A percentile compares a stretch with the other conserved stretches of the same genome.
phyloP scores from a whole-genome alignment of 805 yeast species.

The Kodamaea neixiangensis region DNA sequence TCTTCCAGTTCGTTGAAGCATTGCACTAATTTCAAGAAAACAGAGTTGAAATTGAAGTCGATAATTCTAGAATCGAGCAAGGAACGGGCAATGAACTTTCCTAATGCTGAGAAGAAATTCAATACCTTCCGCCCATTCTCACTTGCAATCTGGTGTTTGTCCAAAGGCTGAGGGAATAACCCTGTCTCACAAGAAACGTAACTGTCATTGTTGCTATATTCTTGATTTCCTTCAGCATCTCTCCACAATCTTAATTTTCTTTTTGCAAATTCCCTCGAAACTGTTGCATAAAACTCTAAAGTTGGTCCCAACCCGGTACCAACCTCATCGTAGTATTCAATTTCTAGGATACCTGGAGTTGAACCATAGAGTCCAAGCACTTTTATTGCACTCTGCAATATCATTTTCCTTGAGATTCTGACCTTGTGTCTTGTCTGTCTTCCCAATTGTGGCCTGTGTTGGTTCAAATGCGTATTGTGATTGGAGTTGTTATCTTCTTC shows the following conservation, averaged over 20 bases:
- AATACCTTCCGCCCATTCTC: slow-evolving; percentile 45
- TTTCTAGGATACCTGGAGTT: slow-evolving; percentile 79
- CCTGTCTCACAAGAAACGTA: slow-evolving; percentile 51
- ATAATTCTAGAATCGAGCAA: slow-evolving; percentile 83
- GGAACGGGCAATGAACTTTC: slow-evolving; percentile 84
- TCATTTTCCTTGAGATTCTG: slow-evolving; percentile 66
- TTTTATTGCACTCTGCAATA: slow-evolving; percentile 77
- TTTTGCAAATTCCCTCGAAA: slow-evolving; percentile 71
- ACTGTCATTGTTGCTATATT: slow-evolving; percentile 19
- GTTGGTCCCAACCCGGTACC: slow-evolving; percentile 99
- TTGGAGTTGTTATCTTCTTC: slow-evolving; percentile 30
- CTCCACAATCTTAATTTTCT: slow-evolving; percentile 72
- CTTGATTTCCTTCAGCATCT: slow-evolving; percentile 14
- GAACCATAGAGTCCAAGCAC: slow-evolving; percentile 75
- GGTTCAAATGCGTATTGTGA: slow-evolving; percentile 4
- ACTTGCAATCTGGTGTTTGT: slow-evolving; percentile 21
- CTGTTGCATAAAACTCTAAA: slow-evolving; percentile 82
- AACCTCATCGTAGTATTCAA: slow-evolving; percentile 85
- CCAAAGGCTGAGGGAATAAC: slow-evolving; percentile 72
- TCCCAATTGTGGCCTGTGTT: slow-evolving; percentile 55
- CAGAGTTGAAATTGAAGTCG: slow-evolving; percentile 74
- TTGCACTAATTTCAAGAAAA: slow-evolving; percentile 65
- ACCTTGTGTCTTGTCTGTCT: slow-evolving; percentile 78
- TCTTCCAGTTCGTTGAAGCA: slow-evolving; percentile 22
- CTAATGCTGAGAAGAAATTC: slow-evolving; percentile 64